These are phyloP conservation scores for Tuctoria greenei DNA, from an alignment of 176 grass and related monocot genomes.

Conservation along the genomic window DNA sequence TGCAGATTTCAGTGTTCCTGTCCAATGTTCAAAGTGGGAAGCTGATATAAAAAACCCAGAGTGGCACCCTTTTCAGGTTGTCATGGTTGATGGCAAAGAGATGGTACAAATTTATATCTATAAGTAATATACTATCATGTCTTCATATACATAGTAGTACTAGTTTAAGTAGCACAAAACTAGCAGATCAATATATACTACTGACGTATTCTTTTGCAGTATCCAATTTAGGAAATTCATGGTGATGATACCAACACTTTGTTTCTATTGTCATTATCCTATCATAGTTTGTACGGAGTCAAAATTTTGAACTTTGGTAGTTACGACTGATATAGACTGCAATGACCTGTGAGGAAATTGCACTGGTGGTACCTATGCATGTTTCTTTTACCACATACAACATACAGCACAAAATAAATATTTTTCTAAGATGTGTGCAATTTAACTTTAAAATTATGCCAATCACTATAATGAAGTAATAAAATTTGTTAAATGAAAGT, in stretches of 20 bases:
- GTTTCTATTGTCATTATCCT: neutral
- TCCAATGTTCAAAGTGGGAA: conserved; percentile 48
- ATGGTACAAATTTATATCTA: conserved; percentile 17
- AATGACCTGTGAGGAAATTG: neutral
- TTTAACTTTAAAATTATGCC: too few species aligned
- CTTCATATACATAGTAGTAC: neutral
- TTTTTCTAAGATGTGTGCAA: too few species aligned
- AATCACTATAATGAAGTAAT: too few species aligned
- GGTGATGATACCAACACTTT: too few species aligned
- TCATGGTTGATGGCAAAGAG: conserved; percentile 32
- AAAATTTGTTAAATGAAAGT: too few species aligned
- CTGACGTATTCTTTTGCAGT: neutral
- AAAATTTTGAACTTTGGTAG: neutral
- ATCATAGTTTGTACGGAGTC: neutral
- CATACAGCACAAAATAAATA: too few species aligned
- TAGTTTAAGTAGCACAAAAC: neutral
- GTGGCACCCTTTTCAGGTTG: conserved; percentile 56
- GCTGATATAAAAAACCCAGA: conserved; percentile 45
- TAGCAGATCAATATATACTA: neutral
- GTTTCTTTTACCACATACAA: too few species aligned
- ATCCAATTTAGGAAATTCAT: neutral
- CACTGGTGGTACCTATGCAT: neutral
- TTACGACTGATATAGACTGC: neutral
- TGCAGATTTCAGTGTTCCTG: conserved; percentile 4
- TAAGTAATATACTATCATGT: neutral